Evolutionary conservation across 1,139 yeast species (phyloP).

Genomic region (Yamadazyma jaroonii): DNA sequence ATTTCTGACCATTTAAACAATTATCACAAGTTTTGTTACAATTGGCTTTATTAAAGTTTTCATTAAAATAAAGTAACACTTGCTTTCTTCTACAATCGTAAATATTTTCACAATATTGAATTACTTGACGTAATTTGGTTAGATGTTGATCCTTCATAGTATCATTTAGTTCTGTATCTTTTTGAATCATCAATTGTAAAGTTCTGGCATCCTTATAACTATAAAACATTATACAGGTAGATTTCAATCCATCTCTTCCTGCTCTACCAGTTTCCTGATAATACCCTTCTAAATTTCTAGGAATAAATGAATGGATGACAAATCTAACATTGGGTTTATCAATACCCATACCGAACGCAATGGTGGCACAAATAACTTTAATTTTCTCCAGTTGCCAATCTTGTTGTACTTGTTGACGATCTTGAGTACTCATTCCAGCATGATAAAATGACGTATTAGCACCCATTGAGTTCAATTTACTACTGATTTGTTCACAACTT

Average conservation of each 20-base stretch:
- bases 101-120: conserved; percentile 87
- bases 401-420: conserved; percentile 64
- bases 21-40: conserved; percentile 85
- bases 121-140: conserved; percentile 75
- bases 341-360: conserved; percentile 98
- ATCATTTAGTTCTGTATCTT: conserved; percentile 65
- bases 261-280: conserved; percentile 99
- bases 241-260: conserved; percentile 85
- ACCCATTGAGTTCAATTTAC: conserved; percentile 57
- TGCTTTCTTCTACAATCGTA: conserved; percentile 89
- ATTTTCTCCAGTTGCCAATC: conserved; percentile 76
- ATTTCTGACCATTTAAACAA: conserved; percentile 54
- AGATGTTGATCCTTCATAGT: conserved; percentile 75
- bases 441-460: conserved; percentile 77
- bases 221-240: conserved; percentile 82
- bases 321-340: conserved; percentile 94
- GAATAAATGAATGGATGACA: conserved; percentile 87
- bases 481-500: conserved; percentile 81
- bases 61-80: conserved; percentile 87
- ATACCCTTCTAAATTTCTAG: conserved; percentile 90
- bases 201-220: conserved; percentile 73
- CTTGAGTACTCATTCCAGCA: conserved; percentile 88
- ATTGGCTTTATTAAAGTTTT: conserved; percentile 61
- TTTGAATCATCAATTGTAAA: conserved; percentile 71
- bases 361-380: conserved; percentile 90